Base-by-base conservation (phyloP, 2,329 filamentous ascomycete genomes). In the Colletotrichum sp. region DNA sequence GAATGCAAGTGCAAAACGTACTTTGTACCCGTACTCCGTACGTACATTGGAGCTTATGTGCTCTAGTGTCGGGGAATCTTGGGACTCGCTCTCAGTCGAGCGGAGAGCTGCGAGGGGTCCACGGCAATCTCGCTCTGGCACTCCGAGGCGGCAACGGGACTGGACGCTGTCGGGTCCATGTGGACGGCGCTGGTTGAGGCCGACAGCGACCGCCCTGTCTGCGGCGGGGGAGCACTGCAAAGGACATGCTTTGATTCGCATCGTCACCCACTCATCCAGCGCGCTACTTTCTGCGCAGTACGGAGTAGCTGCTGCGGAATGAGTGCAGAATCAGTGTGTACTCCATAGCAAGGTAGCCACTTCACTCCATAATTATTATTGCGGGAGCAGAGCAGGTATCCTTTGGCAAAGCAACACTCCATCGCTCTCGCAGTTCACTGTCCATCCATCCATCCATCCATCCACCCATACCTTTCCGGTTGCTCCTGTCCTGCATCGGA, bases 41-140 rank as follows among this genome's bases (percentile, higher is more conserved):
- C 38, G 38, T 43, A 43, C 16, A 43, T 43, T 43, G 38, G 38
- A 43, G 38, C 38, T 43, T 43, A 43, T 43, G 38, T 43, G 38
- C 38, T 43, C 38, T 43, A 43, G 38, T 43, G 38, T n/a, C 57
- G 27, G 24, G n/a, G 24, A 59, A 34, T 29, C 29, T 31, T 59
- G 57, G 57, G 29, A 34, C 57, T 31, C 9, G 24, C n/a, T 24
- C 13, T 24, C 57, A 24, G 57, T 61, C 57, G 29, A 61, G n/a
- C 29, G 31, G 21, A 21, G 33, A 59, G 54, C 54, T 57, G 54
- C 21, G 27, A 29, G 54, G 51, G 66, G 66, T 55, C 70, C 66
- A 72, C 70, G 66, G 24, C 59, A 70, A 72, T 72, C 66, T 72
- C 66, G 47, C 66, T 72, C 66, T 69, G 66, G 58, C 70, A 69